Base-by-base conservation (phyloP, 2,329 filamentous ascomycete genomes). In the Aureobasidium sp. region DNA sequence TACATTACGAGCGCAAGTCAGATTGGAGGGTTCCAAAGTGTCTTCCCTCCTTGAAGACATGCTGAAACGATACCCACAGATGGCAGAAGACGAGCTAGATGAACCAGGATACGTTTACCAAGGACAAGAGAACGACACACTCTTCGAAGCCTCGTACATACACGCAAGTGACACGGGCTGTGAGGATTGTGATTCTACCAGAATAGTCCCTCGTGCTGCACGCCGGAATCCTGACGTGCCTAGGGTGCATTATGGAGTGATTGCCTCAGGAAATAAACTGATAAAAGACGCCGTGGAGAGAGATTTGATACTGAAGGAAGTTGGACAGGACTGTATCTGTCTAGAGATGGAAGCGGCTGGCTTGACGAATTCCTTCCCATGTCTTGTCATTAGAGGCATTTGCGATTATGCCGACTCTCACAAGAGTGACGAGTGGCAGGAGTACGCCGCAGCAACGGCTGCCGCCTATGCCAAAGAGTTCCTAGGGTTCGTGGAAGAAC, bases 331-430 rank as follows among this genome's bases (percentile, higher is more conserved):
- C 16, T 38, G 64, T 2, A 27, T 74, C 0, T 72, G 71, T 55
- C 69, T 74, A 48, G 71, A 74, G 61, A 72, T 70, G 71, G 71
- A 54, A 54, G 51, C 51, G 3, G 51, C 51, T 40, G 51, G 51
- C 4, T 33, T 54, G 10, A 38, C 38, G 72, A 43, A 69, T 70
- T 27, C 71, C 42, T 70, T 68, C 2, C 64, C 66, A 3, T 64
- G 48, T 38, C 15, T 69, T 11, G 43, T 69, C 47, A 67, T 69
- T 18, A 63, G 63, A 40, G 68, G 40, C 8, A 60, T 68, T 2
- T 68, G 67, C 23, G 68, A 69, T 20, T 69, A 68, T 50, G 68
- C 68, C 3, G 68, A 69, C 40, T 59, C 54, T 18, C 68, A 69
- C 54, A 69, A 69, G 47, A 67, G 66, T 47, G 66, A 69, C 11